Evolutionary conservation across 2,329 filamentous ascomycete genomes (phyloP).

Genomic region (Fusarium abutilonis): DNA sequence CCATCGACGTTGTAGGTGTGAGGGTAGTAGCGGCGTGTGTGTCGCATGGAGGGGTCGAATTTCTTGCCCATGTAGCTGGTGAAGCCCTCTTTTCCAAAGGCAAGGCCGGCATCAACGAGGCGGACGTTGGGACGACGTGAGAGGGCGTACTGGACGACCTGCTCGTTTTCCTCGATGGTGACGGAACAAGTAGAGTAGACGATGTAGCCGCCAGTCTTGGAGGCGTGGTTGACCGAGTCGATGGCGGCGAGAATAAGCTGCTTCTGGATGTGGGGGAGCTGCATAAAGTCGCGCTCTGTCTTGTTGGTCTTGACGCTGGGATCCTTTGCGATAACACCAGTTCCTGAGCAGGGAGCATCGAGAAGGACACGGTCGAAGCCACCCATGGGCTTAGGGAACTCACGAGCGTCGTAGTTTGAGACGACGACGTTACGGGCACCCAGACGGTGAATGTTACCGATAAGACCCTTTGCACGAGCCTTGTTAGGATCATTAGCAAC

Average conservation of each 20-base stretch:
- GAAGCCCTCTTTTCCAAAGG: conserved; percentile 94
- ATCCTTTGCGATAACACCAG: conserved; percentile 97
- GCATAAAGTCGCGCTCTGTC: conserved; percentile 92
- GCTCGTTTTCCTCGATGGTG: conserved; percentile 89
- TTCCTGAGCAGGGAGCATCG: conserved; percentile 95
- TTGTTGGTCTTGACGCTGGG: conserved; percentile 98
- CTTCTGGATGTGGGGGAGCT: conserved; percentile 93
- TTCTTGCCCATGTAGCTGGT: conserved; percentile 89
- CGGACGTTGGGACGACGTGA: conserved; percentile 92
- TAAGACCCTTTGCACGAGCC: conserved; percentile 91
- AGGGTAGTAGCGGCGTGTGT: conserved; percentile 87
- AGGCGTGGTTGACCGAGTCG: conserved; percentile 90
- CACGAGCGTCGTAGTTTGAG: conserved; percentile 92
- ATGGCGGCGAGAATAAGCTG: conserved; percentile 93
- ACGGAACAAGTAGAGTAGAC: conserved; percentile 98
- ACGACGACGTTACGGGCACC: conserved; percentile 95
- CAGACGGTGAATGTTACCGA: conserved; percentile 96
- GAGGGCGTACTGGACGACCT: conserved; percentile 92
- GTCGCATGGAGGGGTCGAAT: conserved; percentile 85
- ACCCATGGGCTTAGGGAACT: conserved; percentile 93
- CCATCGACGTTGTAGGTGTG: conserved; percentile 96
- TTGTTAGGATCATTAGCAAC: conserved; percentile 98
- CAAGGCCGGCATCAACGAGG: conserved; percentile 88
- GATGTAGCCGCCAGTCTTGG: conserved; percentile 92
- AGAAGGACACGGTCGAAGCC: conserved; percentile 95